These are phyloP conservation scores for Russula emetica DNA, from an alignment of 768 basidiomycete species.

Conservation along the genomic window DNA sequence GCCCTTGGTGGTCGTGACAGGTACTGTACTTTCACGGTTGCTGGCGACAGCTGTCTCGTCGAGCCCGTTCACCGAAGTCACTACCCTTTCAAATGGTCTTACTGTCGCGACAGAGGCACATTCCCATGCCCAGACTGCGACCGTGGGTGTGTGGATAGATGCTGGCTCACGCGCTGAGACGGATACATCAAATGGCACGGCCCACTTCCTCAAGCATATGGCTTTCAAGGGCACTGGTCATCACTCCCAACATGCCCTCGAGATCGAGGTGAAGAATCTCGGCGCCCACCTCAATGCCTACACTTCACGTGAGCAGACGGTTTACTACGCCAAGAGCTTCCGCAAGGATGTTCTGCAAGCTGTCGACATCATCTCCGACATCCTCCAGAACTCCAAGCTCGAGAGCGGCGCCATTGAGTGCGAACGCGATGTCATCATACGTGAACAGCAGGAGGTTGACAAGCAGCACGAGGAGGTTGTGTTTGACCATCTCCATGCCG, in stretches of 20 bases:
- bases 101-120: constrained; percentile 92
- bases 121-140: constrained; percentile 75
- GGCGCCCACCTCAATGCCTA: constrained; percentile 98
- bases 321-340: constrained; percentile 99
- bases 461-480: no score
- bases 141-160: constrained; percentile 99
- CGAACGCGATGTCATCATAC: no score
- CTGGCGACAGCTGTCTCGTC: no score
- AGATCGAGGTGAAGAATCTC: constrained; percentile 96
- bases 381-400: constrained; percentile 92
- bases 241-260: constrained; percentile 83
- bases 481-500: constrained; percentile 94
- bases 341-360: constrained; percentile 85
- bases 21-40: constrained; percentile 62
- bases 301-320: constrained; percentile 97
- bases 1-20: constrained; percentile 31
- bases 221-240: constrained; percentile 91
- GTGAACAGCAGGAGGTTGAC: no score
- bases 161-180: constrained; percentile 97
- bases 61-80: no score
- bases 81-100: constrained; percentile 90
- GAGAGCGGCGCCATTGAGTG: constrained; percentile 84
- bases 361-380: constrained; percentile 96
- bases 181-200: constrained; percentile 89
- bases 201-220: constrained; percentile 99